phyloP scores from a whole-genome alignment of 129 eudicot genomes.

The Calendula officinalis region DNA sequence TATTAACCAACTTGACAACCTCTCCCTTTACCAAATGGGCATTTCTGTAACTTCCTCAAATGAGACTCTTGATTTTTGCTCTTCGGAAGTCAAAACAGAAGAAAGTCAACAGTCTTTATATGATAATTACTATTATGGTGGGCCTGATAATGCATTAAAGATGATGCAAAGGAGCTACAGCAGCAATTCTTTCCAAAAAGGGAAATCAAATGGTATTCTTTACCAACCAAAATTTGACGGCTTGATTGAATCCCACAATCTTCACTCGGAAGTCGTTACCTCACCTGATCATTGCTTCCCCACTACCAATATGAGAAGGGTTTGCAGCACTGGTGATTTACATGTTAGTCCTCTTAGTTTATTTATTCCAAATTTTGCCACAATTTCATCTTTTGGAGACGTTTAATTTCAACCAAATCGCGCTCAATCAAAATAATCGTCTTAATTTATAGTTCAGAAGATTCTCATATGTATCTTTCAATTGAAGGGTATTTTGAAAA shows the following conservation, averaged over 20 bases:
- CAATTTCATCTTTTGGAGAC: background rate
- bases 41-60: slow-evolving; percentile 36
- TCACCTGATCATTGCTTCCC: slow-evolving; percentile 53
- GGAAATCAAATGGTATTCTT: slow-evolving; percentile 34
- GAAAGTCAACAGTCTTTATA: slow-evolving; percentile 44
- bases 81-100: slow-evolving; percentile 63
- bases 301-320: slow-evolving; percentile 72
- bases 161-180: slow-evolving; percentile 55
- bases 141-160: slow-evolving; percentile 44
- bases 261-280: slow-evolving; percentile 33
- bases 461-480: slow-evolving; percentile 1
- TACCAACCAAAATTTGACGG: slow-evolving; percentile 54
- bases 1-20: slow-evolving; percentile 58
- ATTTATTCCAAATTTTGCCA: slow-evolving; percentile 5
- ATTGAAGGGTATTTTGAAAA: slow-evolving; percentile 2
- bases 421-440: background rate
- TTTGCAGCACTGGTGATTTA: slow-evolving; percentile 88
- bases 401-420: background rate
- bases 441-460: slow-evolving; percentile 4
- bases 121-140: slow-evolving; percentile 33
- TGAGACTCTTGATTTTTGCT: slow-evolving; percentile 27
- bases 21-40: slow-evolving; percentile 53
- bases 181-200: slow-evolving; percentile 60
- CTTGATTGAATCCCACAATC: slow-evolving; percentile 44
- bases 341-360: slow-evolving; percentile 52